phyloP scores from a whole-genome alignment of 164 flowering plant genomes.

The Brasenia schreberi region DNA sequence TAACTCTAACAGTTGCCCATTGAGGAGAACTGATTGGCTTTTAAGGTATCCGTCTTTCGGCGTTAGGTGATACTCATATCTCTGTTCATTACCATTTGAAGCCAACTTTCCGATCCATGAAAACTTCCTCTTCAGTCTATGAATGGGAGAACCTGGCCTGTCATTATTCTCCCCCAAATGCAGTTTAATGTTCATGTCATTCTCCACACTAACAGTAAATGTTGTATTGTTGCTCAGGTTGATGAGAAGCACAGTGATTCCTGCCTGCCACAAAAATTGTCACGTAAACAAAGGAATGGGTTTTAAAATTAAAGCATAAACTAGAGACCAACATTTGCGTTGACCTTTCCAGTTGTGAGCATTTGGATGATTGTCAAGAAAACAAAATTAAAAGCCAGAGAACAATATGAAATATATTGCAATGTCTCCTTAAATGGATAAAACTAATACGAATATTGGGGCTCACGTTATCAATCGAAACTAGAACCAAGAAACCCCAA shows the following conservation, averaged over 20 bases:
- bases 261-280: slow-evolving; percentile 32
- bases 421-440: no score
- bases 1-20: slow-evolving; percentile 20
- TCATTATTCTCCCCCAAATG: slow-evolving; percentile 1
- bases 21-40: slow-evolving; percentile 29
- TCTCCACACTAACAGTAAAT: slow-evolving; percentile 24
- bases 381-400: no score
- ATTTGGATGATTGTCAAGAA: no score
- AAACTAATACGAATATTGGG: no score
- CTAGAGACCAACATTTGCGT: background rate
- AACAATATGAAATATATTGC: no score
- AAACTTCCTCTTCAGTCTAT: slow-evolving; percentile 31
- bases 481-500: no score
- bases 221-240: slow-evolving; percentile 58
- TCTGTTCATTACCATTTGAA: slow-evolving; percentile 21
- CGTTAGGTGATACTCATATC: slow-evolving; percentile 29
- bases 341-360: no score
- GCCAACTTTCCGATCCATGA: slow-evolving; percentile 54
- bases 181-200: slow-evolving; percentile 14
- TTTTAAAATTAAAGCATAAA: background rate
- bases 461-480: no score
- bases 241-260: slow-evolving; percentile 65
- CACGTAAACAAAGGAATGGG: slow-evolving; percentile 3
- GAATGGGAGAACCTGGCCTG: slow-evolving; percentile 18
- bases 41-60: slow-evolving; percentile 27